Base-by-base conservation (phyloP, 2,329 filamentous ascomycete genomes). In the Fulvia fulva region DNA sequence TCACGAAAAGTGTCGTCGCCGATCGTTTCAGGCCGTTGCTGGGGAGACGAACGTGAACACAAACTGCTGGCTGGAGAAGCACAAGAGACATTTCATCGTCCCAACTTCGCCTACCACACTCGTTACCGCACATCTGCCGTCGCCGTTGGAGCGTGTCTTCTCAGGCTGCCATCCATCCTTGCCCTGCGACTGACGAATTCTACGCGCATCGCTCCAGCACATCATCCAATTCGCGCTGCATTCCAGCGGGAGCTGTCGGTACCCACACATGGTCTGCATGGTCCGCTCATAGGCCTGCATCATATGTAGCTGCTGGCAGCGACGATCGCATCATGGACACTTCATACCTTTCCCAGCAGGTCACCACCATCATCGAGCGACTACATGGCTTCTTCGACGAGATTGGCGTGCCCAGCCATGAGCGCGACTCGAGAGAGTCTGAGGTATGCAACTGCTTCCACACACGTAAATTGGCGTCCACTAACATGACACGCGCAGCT, bases 381-480 rank as follows among this genome's bases (percentile, higher is more conserved):
- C 83, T 99, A 61, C 93, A 97, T 76, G 89, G 89, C 65, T 84
- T 97, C 58, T 99, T 97, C 71, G 94, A 99, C 74, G 93, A 99
- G 73, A 99, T 99, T 70, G 94, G 94, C 59, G 89, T 99, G n/a
- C 85, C 93, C 26, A 86, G 80, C 70, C 91, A 96, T 85, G 94
- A 97, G 75, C 89, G 94, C 70, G 91, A 97, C 72, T 82, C 85
- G 51, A 84, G 94, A 69, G 93, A 97, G 73, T 84, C 90, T 72
- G 91, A 97, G 86, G 92, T 95, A 79, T 71, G 82, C 16, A n/a
- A 8, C 21, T 1, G 26, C 19, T 22, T 11, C 44, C 22, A 14
- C 9, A 32, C 22, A 43, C n/a, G 8, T 4, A 41, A 19, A 21
- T 14, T 19, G 22, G 37, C n/a, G 43, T 47, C n/a, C 30, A 53